Evolutionary conservation across 768 basidiomycete genomes (phyloP).

Genomic region (Lactarius sanguifluus): DNA sequence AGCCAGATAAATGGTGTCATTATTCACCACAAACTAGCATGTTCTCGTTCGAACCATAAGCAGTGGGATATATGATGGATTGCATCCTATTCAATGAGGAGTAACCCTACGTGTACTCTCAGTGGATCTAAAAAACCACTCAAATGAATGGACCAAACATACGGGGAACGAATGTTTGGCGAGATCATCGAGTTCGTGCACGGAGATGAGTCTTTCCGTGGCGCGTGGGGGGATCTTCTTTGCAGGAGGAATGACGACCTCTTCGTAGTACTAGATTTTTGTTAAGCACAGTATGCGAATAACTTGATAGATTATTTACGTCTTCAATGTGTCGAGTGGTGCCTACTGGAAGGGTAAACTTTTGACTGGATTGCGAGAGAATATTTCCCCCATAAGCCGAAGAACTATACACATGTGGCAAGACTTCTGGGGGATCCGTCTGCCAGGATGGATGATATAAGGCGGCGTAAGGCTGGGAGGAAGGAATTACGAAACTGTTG

Average conservation of each 20-base stretch:
- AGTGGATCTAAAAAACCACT: background rate
- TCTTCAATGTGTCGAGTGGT: constrained; percentile 68
- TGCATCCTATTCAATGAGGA: constrained; percentile 88
- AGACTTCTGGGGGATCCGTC: constrained; percentile 56
- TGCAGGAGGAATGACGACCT: constrained; percentile 87
- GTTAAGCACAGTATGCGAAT: background rate
- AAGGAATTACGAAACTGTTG: constrained; percentile 43
- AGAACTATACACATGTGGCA: constrained; percentile 90
- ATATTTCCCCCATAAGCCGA: constrained; percentile 57
- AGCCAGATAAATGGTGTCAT: constrained; percentile 10
- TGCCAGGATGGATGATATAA: constrained; percentile 32
- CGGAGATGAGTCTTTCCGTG: constrained; percentile 67
- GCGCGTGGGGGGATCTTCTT: constrained; percentile 68
- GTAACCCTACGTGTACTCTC: constrained; percentile 62
- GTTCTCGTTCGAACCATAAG: constrained; percentile 95
- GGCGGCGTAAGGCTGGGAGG: constrained; percentile 4
- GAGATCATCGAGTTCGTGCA: constrained; percentile 74
- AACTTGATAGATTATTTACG: constrained; percentile 42
- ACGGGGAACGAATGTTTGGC: constrained; percentile 85
- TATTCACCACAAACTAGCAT: constrained; percentile 82
- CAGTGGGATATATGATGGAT: constrained; percentile 90
- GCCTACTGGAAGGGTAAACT: constrained; percentile 80
- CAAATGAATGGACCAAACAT: constrained; percentile 30
- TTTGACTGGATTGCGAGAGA: constrained; percentile 70
- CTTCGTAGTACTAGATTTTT: constrained; percentile 54